These are phyloP conservation scores for Haematococcus sp. DNA, from an alignment of 139 green algal species.

Conservation along the genomic window DNA sequence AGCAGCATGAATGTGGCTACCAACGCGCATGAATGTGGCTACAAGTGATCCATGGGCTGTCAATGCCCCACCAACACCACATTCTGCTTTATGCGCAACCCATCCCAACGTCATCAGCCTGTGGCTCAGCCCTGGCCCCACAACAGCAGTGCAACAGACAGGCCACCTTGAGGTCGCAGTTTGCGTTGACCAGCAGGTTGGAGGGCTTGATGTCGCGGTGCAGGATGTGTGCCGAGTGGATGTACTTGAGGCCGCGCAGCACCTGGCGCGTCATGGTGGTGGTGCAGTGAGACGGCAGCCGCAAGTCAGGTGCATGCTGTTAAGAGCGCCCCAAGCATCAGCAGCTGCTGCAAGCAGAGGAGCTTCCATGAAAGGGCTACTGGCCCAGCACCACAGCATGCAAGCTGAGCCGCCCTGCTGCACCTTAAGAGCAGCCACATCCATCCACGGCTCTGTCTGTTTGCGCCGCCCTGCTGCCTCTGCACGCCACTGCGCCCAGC, in stretches of 20 bases:
- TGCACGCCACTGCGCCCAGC: background rate
- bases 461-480: background rate
- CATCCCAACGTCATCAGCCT: no score
- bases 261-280: constrained; percentile 36
- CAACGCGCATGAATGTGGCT: no score
- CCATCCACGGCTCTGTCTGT: background rate
- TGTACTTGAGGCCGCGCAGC: constrained; percentile 85
- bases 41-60: no score
- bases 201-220: constrained; percentile 85
- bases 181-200: constrained; percentile 96
- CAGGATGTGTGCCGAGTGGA: constrained; percentile 83
- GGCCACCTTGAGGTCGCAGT: constrained; percentile 93
- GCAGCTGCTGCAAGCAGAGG: no score
- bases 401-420: background rate
- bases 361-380: no score
- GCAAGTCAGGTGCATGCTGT: background rate
- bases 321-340: background rate
- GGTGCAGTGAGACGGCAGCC: background rate
- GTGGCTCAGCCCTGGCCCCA: no score
- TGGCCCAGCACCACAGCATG: no score
- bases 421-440: background rate
- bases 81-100: no score
- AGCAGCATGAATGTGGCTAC: no score
- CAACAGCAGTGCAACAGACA: no score
- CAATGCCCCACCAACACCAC: no score